Conservation (phyloP, 176 grass and related monocot species). For the Juncus effusus region DNA sequence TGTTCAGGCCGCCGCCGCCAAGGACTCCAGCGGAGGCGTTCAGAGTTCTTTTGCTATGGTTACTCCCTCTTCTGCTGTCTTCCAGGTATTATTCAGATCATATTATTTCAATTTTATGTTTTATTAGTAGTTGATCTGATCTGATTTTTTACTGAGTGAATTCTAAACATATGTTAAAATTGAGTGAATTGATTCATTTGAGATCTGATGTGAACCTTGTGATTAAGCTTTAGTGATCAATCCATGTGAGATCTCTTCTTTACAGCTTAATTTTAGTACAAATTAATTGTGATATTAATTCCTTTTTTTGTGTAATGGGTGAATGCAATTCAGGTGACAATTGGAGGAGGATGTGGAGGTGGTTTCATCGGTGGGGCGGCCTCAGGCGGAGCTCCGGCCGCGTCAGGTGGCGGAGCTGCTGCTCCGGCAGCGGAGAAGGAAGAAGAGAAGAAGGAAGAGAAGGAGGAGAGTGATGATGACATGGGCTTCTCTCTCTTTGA, state of each 20-base stretch:
- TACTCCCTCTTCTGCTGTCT: slow-evolving; percentile 67
- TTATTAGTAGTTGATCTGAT: neutral
- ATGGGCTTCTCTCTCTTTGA: slow-evolving; percentile 95
- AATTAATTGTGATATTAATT: neutral
- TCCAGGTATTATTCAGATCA: slow-evolving; percentile 41
- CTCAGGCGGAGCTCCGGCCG: slow-evolving; percentile 13
- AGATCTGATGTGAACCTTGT: too few species aligned
- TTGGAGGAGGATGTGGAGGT: slow-evolving; percentile 51
- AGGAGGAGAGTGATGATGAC: slow-evolving; percentile 84
- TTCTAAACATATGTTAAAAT: neutral
- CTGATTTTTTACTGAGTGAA: neutral
- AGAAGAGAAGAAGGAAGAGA: slow-evolving; percentile 86
- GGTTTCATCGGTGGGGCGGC: slow-evolving; percentile 40
- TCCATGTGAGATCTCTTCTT: too few species aligned
- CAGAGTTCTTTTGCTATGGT: slow-evolving; percentile 93
- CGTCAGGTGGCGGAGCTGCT: slow-evolving; percentile 27
- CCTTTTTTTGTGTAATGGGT: neutral
- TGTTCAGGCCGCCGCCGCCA: slow-evolving; percentile 41
- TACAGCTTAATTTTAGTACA: too few species aligned
- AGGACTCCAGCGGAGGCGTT: slow-evolving; percentile 44
- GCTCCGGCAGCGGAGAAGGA: slow-evolving; percentile 53
- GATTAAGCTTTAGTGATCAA: too few species aligned
- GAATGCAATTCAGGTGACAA: slow-evolving; percentile 37
- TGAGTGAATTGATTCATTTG: too few species aligned
- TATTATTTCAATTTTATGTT: neutral